Base-by-base conservation (phyloP, 306 rosid genomes). In the Styphnolobium japonicum region DNA sequence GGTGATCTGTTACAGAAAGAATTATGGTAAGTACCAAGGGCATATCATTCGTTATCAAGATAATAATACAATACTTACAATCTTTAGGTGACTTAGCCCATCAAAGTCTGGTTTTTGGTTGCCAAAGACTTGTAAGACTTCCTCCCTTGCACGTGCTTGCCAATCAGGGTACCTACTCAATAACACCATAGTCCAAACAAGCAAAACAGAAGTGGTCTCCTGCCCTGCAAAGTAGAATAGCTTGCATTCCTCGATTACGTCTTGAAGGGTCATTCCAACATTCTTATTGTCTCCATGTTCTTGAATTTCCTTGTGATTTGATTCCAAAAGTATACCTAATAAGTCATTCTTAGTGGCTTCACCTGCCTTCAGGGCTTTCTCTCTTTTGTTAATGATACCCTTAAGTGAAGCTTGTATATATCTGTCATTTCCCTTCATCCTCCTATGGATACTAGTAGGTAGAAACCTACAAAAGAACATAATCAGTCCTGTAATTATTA, bases 111-210 rank as follows among this genome's bases (percentile, higher is more conserved):
- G 87, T 1, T 72, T 76, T 7, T 68, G 42, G 65, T 71, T 53
- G 19, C 88, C 87, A 58, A 88, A 88, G 10, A 77, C 79, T 16
- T 81, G 65, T 0, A 84, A 60, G 2, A 91, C 84, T 78, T 91
- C 91, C 10, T 83, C 88, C 22, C 93, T 87, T 3, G 93, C 96
- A 1, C 70, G 86, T 16, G 43, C 40, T 82, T 91, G 91, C 96
- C 91, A 89, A 49, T 83, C 31, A 0, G 76, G 75, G 52, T 82
- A 37, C 16, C 46, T 69, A 80, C 91, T 31, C 60, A 88, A 40
- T 7, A 87, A 43, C 0, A 88, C 25, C 83, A 91, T 77, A 3
- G 93, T 88, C 91, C 90, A 91, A 49, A 87, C 80, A 10, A 91
- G 85, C 39, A 88, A 46, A 10, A 8, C 67, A 2, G 92, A 78